Base-by-base conservation (phyloP, 1,139 yeast genomes). In the Wickerhamomyces sp. region DNA sequence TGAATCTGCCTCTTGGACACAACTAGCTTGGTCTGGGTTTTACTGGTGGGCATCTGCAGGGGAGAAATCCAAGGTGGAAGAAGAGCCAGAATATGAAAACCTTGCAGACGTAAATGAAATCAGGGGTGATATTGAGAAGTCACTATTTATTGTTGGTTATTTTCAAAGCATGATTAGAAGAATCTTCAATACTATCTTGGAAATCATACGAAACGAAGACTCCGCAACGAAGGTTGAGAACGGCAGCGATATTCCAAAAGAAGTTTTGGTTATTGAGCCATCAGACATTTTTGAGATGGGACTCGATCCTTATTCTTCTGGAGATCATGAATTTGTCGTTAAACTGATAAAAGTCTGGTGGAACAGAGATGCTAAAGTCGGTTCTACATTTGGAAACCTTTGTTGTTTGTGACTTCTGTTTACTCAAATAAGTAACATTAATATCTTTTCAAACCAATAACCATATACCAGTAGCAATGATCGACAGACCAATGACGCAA, bases 1-100 rank as follows among this genome's bases (percentile, higher is more conserved):
- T 1, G 83, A 79, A 47, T 72, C 84, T 1, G 61, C 76, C 27
- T 73, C 88, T 1, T 78, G 90, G 81, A 68, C 74, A 39, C 88
- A 84, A 56, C 73, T 76, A 43, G 68, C 84, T 1, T 82, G 89
- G 81, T 77, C 79, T 48, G 89, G 91, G 0, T 74, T 86, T 49
- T 72, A 84, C 36, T 85, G 93, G 89, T 84, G 90, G 84, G 91
- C 93, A 2, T 79, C 88, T 33, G 94, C 95, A 2, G 95, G 95
- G 6, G 83, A 77, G 50, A 72, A 74, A 41, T 67, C 69, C 36
- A 64, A 66, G 33, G 52, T 65, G 10, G 71, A 71, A 49, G 62
- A 67, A 27, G 68, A 67, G 40, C 59, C 58, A 27, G 65, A 64
- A 35, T 46, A 52, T 27, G 61, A 58, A 32, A 56, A 56, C 1